phyloP scores from a whole-genome alignment of 805 yeast species.

The Limtongia smithiae region DNA sequence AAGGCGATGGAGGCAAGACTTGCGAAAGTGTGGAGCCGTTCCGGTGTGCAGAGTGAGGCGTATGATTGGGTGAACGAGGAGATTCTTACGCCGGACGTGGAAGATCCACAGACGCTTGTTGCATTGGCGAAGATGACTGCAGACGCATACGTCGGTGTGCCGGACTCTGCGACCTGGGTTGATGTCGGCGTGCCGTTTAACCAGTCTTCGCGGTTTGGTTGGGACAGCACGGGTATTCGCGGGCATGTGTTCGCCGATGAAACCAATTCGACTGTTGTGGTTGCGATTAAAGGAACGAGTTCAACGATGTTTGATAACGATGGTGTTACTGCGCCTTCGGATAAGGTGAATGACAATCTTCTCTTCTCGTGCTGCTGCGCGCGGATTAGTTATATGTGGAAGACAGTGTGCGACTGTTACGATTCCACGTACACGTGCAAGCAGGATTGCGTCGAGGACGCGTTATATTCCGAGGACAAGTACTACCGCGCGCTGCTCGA shows the following conservation, averaged over 20 bases:
- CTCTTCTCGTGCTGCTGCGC: conserved; percentile 96
- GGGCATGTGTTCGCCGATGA: conserved; percentile 82
- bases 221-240: conserved; percentile 80
- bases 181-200: conserved; percentile 47
- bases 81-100: conserved; percentile 61
- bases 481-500: conserved; percentile 80
- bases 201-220: conserved; percentile 59
- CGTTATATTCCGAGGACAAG: conserved; percentile 68
- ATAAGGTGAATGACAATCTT: conserved; percentile 82
- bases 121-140: conserved; percentile 82
- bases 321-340: conserved; percentile 74
- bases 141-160: conserved; percentile 81
- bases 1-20: conserved; percentile 64
- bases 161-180: conserved; percentile 81
- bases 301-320: conserved; percentile 51
- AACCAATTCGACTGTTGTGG: conserved; percentile 58
- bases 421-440: conserved; percentile 80
- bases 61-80: conserved; percentile 26
- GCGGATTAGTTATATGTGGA: conserved; percentile 87
- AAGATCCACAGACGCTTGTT: conserved; percentile 70
- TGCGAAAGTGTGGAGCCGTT: conserved; percentile 46
- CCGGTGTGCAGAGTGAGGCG: neutral
- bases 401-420: conserved; percentile 94
- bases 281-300: conserved; percentile 88
- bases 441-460: conserved; percentile 80